phyloP scores from a whole-genome alignment of 805 yeast species.

The Cyberlindnera mycetangii region DNA sequence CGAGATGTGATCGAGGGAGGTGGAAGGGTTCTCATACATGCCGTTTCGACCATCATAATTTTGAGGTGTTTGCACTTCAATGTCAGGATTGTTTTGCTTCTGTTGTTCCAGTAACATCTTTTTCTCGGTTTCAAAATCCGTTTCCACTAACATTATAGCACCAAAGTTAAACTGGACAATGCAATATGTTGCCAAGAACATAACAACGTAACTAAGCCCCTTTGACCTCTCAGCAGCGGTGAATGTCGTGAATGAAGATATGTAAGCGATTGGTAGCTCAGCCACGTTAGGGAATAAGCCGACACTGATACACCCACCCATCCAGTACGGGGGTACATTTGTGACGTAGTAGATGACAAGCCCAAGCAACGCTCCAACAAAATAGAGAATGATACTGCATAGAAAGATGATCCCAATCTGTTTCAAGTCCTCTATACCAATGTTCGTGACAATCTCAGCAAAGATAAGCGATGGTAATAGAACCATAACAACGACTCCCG shows the following conservation, averaged over 20 bases:
- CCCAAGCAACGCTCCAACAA: slow-evolving; percentile 48
- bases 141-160: slow-evolving; percentile 62
- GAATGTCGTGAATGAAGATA: slow-evolving; percentile 44
- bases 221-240: slow-evolving; percentile 55
- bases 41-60: background rate
- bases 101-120: background rate
- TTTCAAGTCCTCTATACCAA: slow-evolving; percentile 63
- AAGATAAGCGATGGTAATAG: slow-evolving; percentile 67
- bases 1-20: background rate
- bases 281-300: slow-evolving; percentile 74
- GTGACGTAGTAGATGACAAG: slow-evolving; percentile 11
- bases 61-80: background rate
- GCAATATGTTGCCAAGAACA: slow-evolving; percentile 62
- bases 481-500: slow-evolving; percentile 60
- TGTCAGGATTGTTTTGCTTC: background rate
- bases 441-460: slow-evolving; percentile 57
- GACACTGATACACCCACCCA: slow-evolving; percentile 66
- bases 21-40: background rate
- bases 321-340: slow-evolving; percentile 56
- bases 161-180: slow-evolving; percentile 73
- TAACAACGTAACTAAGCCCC: slow-evolving; percentile 82
- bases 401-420: slow-evolving; percentile 62
- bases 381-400: slow-evolving; percentile 48
- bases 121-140: slow-evolving; percentile 44
- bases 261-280: slow-evolving; percentile 74